Evolutionary conservation across 2,329 filamentous ascomycete genomes (phyloP), one percentile per base, ranked within the genome.

Genomic region (Arachnomyces sp.): DNA sequence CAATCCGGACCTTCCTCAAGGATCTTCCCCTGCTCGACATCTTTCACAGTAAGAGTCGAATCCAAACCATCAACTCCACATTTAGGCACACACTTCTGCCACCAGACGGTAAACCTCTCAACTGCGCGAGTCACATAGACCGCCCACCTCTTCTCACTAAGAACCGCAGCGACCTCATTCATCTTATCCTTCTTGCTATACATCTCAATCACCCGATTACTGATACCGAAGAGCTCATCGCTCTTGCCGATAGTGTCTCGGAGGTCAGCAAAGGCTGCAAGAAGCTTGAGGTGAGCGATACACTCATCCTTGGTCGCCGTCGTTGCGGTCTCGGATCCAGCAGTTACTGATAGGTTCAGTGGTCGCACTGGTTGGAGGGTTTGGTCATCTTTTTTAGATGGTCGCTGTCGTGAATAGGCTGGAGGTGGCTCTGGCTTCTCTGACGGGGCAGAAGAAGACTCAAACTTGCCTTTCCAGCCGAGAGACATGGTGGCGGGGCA

Each of bases 81-180:
- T 14, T 33, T 41, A 14, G 43, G 48, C 7, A 56, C n/a, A 31
- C 55, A 55, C 13, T 49, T 56, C 1, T 65, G 54, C 74, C 79
- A 83, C 84, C 83, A 89, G 1, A 58, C 56, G 44, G 76, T 69
- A 51, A 85, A 89, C 5, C 84, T 71, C 36, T 81, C 74, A 0
- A 78, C 81, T 1, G 83, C 83, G 36, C 79, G 71, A 1, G 78
- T 72, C 4, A 86, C 71, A 54, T 78, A 87, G 7, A 87, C 55
- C 0, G 75, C 74, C 84, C 84, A 88, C 54, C 83, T 67, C 65
- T 86, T 86, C 63, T 87, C 82, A 11, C 77, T 69, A 20, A 84
- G 63, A 36, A 68, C 67, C 39, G 73, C 71, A 11, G 78, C 61
- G 2, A 66, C 61, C 46, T 64, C 63, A 39, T 62, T 59, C 8